Conservation (phyloP, 305 asterid genomes). For the Fraxinus velutina region DNA sequence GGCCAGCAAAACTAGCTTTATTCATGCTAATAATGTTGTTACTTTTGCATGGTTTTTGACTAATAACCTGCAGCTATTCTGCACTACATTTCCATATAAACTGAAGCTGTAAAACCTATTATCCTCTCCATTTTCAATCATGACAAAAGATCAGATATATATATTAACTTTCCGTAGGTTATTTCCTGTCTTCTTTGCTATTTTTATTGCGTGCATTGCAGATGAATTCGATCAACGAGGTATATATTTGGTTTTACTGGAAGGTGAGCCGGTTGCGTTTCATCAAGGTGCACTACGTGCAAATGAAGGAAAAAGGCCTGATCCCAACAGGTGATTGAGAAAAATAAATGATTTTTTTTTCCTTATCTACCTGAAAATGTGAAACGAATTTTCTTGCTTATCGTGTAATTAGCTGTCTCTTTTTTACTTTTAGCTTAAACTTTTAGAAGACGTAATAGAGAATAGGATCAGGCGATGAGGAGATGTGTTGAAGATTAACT, state of each 20-base stretch:
- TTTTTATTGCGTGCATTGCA: conserved; percentile 32
- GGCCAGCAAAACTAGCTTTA: conserved; percentile 34
- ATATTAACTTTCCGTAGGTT: conserved; percentile 6
- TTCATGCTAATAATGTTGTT: conserved; percentile 45
- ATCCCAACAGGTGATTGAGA: conserved; percentile 36
- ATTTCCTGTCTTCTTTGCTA: conserved; percentile 21
- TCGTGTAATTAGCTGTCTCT: neutral
- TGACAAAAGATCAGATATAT: conserved; percentile 9
- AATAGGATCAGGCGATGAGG: neutral
- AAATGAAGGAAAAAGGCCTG: conserved; percentile 17
- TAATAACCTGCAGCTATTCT: conserved; percentile 9
- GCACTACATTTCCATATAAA: conserved; percentile 17
- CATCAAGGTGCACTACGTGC: conserved; percentile 11
- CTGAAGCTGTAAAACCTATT: conserved; percentile 6
- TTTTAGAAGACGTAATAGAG: neutral
- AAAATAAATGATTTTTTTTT: too few species aligned
- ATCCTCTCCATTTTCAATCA: neutral
- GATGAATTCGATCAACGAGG: conserved; percentile 36
- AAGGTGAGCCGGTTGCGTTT: conserved; percentile 74
- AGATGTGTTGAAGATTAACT: neutral
- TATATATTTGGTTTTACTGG: conserved; percentile 57
- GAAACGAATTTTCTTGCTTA: neutral
- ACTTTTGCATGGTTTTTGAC: conserved; percentile 24
- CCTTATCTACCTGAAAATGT: neutral
- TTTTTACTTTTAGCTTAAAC: neutral